phyloP scores from a whole-genome alignment of 2,329 filamentous ascomycete species.

The Cladosporium halotolerans region DNA sequence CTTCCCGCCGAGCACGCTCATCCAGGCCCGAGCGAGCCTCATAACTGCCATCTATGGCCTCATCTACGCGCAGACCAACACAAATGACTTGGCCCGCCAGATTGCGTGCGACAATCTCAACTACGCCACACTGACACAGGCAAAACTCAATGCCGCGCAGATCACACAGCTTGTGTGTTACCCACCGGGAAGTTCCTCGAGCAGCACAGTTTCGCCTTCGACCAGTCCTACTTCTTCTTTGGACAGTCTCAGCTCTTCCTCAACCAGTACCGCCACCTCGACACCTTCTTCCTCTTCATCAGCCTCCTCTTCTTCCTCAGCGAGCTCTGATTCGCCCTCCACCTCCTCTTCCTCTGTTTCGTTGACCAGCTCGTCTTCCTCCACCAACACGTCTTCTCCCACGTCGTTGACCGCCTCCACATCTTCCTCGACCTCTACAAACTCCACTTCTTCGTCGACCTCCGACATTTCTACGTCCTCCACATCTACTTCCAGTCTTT shows the following conservation, averaged over 20 bases:
- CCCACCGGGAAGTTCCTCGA: background rate
- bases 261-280: background rate
- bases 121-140: background rate
- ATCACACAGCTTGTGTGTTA: conserved; percentile 6
- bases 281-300: background rate
- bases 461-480: background rate
- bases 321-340: background rate
- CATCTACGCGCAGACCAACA: background rate
- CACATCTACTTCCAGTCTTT: background rate
- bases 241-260: background rate
- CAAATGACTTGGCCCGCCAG: background rate
- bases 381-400: background rate
- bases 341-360: background rate
- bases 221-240: background rate
- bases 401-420: background rate
- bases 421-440: background rate
- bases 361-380: background rate
- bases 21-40: background rate
- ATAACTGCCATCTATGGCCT: background rate
- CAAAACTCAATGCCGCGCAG: background rate
- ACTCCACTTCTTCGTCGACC: background rate
- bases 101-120: conserved; percentile 4
- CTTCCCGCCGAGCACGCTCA: background rate
- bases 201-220: background rate
- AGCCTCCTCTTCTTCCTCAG: background rate